phyloP scores from a whole-genome alignment of 441 rosid genomes.

The Erysimum cheiri region DNA sequence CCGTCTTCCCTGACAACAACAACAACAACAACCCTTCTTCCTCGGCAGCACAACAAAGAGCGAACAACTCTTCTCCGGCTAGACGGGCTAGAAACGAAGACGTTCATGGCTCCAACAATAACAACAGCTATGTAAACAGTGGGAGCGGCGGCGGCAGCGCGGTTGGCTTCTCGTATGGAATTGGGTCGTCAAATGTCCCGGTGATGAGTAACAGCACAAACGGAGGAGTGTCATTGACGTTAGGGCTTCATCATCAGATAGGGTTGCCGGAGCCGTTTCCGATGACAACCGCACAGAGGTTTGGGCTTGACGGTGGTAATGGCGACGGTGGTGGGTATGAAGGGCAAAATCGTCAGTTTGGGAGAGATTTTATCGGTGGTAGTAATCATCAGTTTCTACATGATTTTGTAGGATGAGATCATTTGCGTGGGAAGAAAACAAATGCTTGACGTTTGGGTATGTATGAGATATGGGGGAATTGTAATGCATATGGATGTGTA shows the following conservation, averaged over 20 bases:
- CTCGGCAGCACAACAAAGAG: conserved; percentile 40
- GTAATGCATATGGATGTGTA: conserved; percentile 37
- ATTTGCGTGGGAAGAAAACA: conserved; percentile 28
- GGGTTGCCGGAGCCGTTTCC: conserved; percentile 69
- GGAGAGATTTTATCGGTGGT: conserved; percentile 69
- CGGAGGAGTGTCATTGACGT: conserved; percentile 69
- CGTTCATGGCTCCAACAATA: conserved; percentile 46
- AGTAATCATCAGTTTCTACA: conserved; percentile 62
- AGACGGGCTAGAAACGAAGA: conserved; percentile 52
- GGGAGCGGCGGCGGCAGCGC: conserved; percentile 41
- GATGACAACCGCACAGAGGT: conserved; percentile 68
- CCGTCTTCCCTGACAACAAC: conserved; percentile 47
- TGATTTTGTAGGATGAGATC: conserved; percentile 73
- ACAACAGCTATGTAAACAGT: conserved; percentile 38
- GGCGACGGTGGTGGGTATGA: conserved; percentile 56
- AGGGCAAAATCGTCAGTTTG: conserved; percentile 65
- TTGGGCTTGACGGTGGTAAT: conserved; percentile 63
- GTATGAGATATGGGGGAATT: conserved; percentile 21
- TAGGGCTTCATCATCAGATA: conserved; percentile 88
- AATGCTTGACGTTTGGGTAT: conserved; percentile 29
- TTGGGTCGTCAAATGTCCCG: conserved; percentile 41
- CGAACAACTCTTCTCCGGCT: conserved; percentile 46
- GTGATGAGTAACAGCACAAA: conserved; percentile 41
- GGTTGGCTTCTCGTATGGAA: conserved; percentile 36
- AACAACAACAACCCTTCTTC: conserved; percentile 53